Evolutionary conservation across 371 early-diverging fungal species (phyloP), one percentile per base, ranked within the genome.

Genomic region (Mortierella sp.): DNA sequence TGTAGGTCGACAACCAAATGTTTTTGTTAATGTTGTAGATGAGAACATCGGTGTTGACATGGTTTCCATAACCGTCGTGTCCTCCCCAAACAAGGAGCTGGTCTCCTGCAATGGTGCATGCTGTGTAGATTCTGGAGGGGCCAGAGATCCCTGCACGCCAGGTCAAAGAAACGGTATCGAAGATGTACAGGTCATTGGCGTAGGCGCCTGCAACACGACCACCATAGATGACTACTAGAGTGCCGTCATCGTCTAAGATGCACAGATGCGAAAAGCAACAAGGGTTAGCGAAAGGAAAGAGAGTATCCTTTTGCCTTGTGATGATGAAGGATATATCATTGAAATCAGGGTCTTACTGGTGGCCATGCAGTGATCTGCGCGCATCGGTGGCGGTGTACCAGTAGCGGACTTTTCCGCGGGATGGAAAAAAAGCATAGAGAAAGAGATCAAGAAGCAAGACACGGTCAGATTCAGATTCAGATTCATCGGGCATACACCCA

Each of bases 311-410:
- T n/a, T n/a, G n/a, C n/a, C n/a, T n/a, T n/a, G n/a, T 10, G 51
- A 16, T 2, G n/a, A 16, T n/a, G 28, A 16, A n/a, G 2, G 10
- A 5, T 14, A 8, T 16, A 24, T 23, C 49, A 10, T 23, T 24
- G 45, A 18, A 45, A 45, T 45, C 5, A 5, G 24, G 21, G 4
- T 5, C 76, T 38, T 69, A 76, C 76, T 76, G 2, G 64, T 19
- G 1, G 76, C 19, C 54, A 76, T 62, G 63, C 70, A 76, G 30
- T 64, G 76, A 50, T 76, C 76, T 10, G 70, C 64, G 13, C 70
- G 61, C 62, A 58, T 65, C 9, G 66, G 28, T 18, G 76, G 74
- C 1, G 51, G 42, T 1, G 57, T 61, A 1, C 64, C 64, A 30
- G 58, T 57, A 1, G 74, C 64, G 1, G 27, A 3, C 73, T 72